Evolutionary conservation across 352 stramenopile species (phyloP), one percentile per base, ranked within the genome.

Genomic region (Aphanomyces stellatus): DNA sequence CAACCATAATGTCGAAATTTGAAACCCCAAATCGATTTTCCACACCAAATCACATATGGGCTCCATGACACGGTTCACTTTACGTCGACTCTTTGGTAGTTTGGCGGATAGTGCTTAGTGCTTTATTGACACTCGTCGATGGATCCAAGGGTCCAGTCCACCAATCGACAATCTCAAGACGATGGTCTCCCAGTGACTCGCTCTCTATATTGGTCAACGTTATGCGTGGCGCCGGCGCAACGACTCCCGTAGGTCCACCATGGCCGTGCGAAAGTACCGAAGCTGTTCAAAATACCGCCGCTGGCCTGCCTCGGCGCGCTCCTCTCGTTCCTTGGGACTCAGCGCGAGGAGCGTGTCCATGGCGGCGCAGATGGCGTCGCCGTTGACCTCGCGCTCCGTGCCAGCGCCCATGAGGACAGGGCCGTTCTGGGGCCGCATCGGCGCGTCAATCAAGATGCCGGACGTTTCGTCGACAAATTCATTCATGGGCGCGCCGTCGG

Each of bases 391-490:
- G 25, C 80, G 80, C 37, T 91, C 72, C 40, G 37, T 64, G 2
- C 11, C 40, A 79, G 82, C 15, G 0, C 49, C 49, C 82, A 93
- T 89, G 75, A 91, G 90, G 75, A 91, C 76, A 61, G 91, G 81
- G 49, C 82, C 85, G 62, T 88, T 89, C 8, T 79, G 89, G 64
- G 90, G 82, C 82, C 85, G 90, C 85, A 81, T 90, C 82, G 81
- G 90, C 31, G 72, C 49, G n/a, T 17, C 80, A 53, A 92, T 75
- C 2, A 94, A 74, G 48, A 94, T 80, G 30, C 85, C 85, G 49
- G 75, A 89, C 51, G 76, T 65, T 19, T 79, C 71, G 63, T 92
- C 85, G 51, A 94, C 76, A 13, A 94, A 75, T 62, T 94, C 85
- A 68, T 94, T 94, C 85, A 92, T 94, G 4, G 85, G 83, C 15